phyloP scores from a whole-genome alignment of 192 early-diverging fungal genomes.

The Umbelopsis sp. region DNA sequence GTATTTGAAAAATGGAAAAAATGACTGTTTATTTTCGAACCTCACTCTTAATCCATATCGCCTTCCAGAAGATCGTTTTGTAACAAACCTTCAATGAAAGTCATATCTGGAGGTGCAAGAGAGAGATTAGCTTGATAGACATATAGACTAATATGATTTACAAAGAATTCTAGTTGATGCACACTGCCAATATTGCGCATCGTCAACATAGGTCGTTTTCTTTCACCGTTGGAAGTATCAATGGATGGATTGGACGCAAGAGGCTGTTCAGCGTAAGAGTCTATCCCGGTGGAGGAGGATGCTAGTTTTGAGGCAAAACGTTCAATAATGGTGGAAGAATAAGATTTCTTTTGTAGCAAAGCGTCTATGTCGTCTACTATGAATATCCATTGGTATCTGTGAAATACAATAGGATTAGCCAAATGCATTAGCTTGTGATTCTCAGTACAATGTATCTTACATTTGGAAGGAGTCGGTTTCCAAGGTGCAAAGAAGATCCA shows the following conservation, averaged over 20 bases:
- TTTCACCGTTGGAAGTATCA: slow-evolving; percentile 22
- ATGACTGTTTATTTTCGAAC: neutral
- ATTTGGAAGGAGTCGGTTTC: slow-evolving; percentile 84
- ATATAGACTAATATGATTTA: slow-evolving; percentile 72
- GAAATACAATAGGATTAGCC: neutral
- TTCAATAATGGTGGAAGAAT: neutral
- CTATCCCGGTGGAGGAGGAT: slow-evolving; percentile 34
- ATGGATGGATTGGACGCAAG: neutral
- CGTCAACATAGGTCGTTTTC: slow-evolving; percentile 79
- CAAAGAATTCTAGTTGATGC: slow-evolving; percentile 77
- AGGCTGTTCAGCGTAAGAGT: neutral
- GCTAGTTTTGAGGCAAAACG: slow-evolving; percentile 25
- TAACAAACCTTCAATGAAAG: slow-evolving; percentile 76
- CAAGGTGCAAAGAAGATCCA: slow-evolving; percentile 81
- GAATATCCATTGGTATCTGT: slow-evolving; percentile 94
- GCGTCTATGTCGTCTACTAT: slow-evolving; percentile 83
- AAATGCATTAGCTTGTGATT: neutral
- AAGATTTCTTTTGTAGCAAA: slow-evolving; percentile 25
- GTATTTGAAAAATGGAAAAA: neutral
- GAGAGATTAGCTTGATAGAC: slow-evolving; percentile 76
- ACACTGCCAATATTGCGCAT: slow-evolving; percentile 65
- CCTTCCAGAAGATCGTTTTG: slow-evolving; percentile 59
- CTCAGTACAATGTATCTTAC: slow-evolving; percentile 41
- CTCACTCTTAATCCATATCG: slow-evolving; percentile 16
- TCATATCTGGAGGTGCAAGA: slow-evolving; percentile 70